Percentiles rank a stretch among this genome's conserved stretches.
Evolutionary conservation across 305 asterid species (phyloP).

Genomic region (Fraxinus xanthoxyloides): DNA sequence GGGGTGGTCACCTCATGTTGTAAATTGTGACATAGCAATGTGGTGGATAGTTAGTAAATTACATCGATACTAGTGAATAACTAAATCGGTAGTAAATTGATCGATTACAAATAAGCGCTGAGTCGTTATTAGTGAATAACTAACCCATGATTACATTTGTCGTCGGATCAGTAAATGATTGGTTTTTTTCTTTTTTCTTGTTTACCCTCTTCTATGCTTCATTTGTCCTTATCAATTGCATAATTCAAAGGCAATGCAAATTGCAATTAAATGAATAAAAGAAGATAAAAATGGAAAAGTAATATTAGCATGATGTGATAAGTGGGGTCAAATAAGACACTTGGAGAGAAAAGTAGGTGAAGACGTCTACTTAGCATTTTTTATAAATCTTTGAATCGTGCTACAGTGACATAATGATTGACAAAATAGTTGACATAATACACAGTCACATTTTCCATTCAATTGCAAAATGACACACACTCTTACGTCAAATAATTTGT

Average conservation of each 20-base stretch:
- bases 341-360: constrained; percentile 11
- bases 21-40: background rate
- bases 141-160: background rate
- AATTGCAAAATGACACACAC: too few species aligned
- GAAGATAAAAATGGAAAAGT: background rate
- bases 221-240: background rate
- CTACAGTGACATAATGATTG: too few species aligned
- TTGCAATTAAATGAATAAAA: background rate
- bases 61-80: background rate
- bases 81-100: background rate
- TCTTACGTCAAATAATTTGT: too few species aligned
- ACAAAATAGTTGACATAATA: too few species aligned
- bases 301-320: constrained; percentile 20
- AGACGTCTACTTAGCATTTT: too few species aligned
- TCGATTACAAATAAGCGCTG: too few species aligned
- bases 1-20: background rate
- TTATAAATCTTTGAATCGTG: background rate
- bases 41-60: background rate
- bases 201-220: background rate
- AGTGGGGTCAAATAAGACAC: constrained; percentile 31
- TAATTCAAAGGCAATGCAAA: background rate
- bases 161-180: background rate
- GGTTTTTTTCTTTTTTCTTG: background rate
- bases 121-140: background rate
- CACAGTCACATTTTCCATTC: too few species aligned